Base-by-base conservation (phyloP, 345 rosid species). In the Erucastrum elatum region DNA sequence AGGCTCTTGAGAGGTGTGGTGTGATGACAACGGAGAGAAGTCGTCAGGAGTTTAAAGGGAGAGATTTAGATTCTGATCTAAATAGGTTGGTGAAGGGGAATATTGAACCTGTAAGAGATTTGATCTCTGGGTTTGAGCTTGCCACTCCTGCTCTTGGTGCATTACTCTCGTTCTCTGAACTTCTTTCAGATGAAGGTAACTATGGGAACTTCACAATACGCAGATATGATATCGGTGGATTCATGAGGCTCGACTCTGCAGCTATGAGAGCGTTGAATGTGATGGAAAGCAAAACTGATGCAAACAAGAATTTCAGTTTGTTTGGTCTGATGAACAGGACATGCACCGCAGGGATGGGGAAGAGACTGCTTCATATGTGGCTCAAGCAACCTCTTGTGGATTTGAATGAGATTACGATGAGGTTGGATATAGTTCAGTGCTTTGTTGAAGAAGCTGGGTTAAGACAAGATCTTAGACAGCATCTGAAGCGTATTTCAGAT, bases 291-390 rank as follows among this genome's bases (percentile, higher is more conserved):
- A 95, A 91, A 89, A 88, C 96, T 34, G 98, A 93, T 80, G 97
- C 96, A 64, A 95, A 93, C 84, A 95, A 93, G 81, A 93, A 88
- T 75, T 95, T 93, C 77, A 95, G 99, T 86, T 87, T 95, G 84
- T 88, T 90, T 79, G 98, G 99, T 86, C 93, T 95, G 35, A 87
- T 95, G 97, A 95, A 93, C 84, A 91, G 99, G 85, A 95, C 98
- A 15, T 93, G 98, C 78, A 91, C 99, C 34, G 92, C 93, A 82
- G 99, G 99, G 17, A 95, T 95, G 98, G 99, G 97, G 29, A 93
- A 91, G 70, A 85, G 99, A 80, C 84, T 95, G 82, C 89, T 95
- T 84, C 96, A 91, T 79, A 82, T 87, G 91, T 95, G 99, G 98
- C 87, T 95, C 58, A 95, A 93, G 79, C 97, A 93, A 82, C 99